phyloP scores from a whole-genome alignment of 2,329 filamentous ascomycete species.

The Colletotrichum trifolii region DNA sequence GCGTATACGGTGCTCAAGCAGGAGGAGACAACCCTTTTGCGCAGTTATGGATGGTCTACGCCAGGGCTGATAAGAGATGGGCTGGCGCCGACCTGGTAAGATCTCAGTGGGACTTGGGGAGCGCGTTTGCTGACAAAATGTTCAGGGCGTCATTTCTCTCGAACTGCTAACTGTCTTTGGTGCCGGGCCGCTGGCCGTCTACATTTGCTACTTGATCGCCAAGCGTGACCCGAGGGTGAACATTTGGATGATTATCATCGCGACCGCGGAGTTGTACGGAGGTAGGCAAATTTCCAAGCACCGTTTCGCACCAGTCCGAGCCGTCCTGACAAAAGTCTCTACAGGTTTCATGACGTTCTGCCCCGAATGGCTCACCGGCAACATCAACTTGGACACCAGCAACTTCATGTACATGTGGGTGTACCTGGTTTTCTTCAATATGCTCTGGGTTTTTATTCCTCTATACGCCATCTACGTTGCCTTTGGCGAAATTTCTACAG shows the following conservation, averaged over 20 bases:
- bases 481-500: slow-evolving; percentile 64
- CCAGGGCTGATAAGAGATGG: slow-evolving; percentile 72
- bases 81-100: slow-evolving; percentile 69
- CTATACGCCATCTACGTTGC: slow-evolving; percentile 68
- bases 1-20: slow-evolving; percentile 68
- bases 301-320: too few relatives aligned
- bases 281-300: slow-evolving; percentile 60
- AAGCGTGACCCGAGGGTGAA: slow-evolving; percentile 65
- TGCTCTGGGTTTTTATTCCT: slow-evolving; percentile 74
- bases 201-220: slow-evolving; percentile 70
- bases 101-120: slow-evolving; percentile 1
- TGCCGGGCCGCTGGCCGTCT: slow-evolving; percentile 68
- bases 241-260: slow-evolving; percentile 72
- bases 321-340: not conserved
- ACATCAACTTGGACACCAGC: slow-evolving; percentile 70
- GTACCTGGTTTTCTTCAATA: slow-evolving; percentile 77
- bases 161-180: slow-evolving; percentile 74
- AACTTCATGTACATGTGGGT: slow-evolving; percentile 78
- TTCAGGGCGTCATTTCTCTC: slow-evolving; percentile 68
- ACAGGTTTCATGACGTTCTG: slow-evolving; percentile 77
- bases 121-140: not conserved
- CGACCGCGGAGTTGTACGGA: slow-evolving; percentile 75
- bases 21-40: slow-evolving; percentile 66
- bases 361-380: slow-evolving; percentile 74
- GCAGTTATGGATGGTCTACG: slow-evolving; percentile 76